Base-by-base conservation (phyloP, 2,329 filamentous ascomycete genomes). In the Decorospora gaudefroyi region DNA sequence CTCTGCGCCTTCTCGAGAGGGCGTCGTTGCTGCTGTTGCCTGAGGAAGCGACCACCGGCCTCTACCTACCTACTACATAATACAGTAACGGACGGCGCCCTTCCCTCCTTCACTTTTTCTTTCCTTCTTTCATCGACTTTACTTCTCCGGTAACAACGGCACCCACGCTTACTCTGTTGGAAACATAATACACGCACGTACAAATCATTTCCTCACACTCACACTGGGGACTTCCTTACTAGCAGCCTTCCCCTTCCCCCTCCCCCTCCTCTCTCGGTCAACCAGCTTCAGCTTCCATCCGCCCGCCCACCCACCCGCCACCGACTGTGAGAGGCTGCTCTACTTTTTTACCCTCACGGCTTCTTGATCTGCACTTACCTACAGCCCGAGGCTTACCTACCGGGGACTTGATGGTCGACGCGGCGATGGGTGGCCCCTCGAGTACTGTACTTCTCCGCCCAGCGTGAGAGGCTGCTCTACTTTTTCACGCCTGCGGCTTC, bases 381-480 rank as follows among this genome's bases (percentile, higher is more conserved):
- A 10, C 25, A 5, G 4, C 25, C 10, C 25, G 5, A 27, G 11
- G 4, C 25, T 27, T 27, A 27, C 25, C 13, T 4, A 18, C 19
- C 34, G n/a, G n/a, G n/a, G n/a, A n/a, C n/a, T n/a, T n/a, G n/a
- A n/a, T n/a, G n/a, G n/a, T n/a, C n/a, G n/a, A n/a, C n/a, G n/a
- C n/a, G n/a, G n/a, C n/a, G n/a, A n/a, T n/a, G n/a, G n/a, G n/a
- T n/a, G n/a, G 25, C 22, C 19, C 25, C 16, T 41, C 26, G 26
- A n/a, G 26, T 18, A n/a, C n/a, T n/a, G n/a, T n/a, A n/a, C n/a
- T n/a, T n/a, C 49, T 47, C 44, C 51, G 49, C 36, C 44, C 31
- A 30, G 33, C 39, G 41, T 55, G 54, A 61, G 52, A 58, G 51
- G 57, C 46, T 35, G 57, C 57, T 53, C 49, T 48, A 28, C 40